These are phyloP conservation scores for Septoria linicola DNA, from an alignment of 2,329 filamentous ascomycete species.

Conservation along the genomic window DNA sequence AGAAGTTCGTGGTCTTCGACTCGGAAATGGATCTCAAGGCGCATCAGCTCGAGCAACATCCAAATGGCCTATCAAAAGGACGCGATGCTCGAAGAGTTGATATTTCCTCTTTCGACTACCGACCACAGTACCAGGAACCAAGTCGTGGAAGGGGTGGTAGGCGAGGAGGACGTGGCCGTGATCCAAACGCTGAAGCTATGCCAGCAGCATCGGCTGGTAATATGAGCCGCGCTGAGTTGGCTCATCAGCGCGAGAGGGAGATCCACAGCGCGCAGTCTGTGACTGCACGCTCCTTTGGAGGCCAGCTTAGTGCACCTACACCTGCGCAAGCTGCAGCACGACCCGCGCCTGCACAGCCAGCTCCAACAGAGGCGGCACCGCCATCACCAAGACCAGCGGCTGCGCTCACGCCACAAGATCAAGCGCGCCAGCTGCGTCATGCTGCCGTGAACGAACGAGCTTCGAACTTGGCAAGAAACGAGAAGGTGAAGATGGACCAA, in stretches of 20 bases:
- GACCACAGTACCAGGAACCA: slow-evolving; percentile 65
- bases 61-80: slow-evolving; percentile 75
- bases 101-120: slow-evolving; percentile 79
- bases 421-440: slow-evolving; percentile 77
- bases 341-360: slow-evolving; percentile 34
- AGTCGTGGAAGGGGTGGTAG: slow-evolving; percentile 50
- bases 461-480: slow-evolving; percentile 73
- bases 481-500: slow-evolving; percentile 68
- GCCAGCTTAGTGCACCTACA: slow-evolving; percentile 50
- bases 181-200: slow-evolving; percentile 80
- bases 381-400: slow-evolving; percentile 37
- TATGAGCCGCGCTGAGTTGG: slow-evolving; percentile 79
- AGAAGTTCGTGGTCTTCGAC: slow-evolving; percentile 96
- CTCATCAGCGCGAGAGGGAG: slow-evolving; percentile 87
- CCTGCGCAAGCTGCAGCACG: slow-evolving; percentile 29
- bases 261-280: slow-evolving; percentile 85
- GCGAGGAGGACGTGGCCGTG: slow-evolving; percentile 65
- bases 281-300: slow-evolving; percentile 77
- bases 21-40: slow-evolving; percentile 93
- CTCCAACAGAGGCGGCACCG: slow-evolving; percentile 37
- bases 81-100: slow-evolving; percentile 83
- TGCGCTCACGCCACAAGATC: slow-evolving; percentile 69
- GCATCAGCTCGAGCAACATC: slow-evolving; percentile 83
- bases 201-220: slow-evolving; percentile 76
- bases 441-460: slow-evolving; percentile 83